Percentiles rank a stretch among this genome's conserved stretches.
phyloP scores from a whole-genome alignment of 2,329 filamentous ascomycete species.

The Penicillium sp. region DNA sequence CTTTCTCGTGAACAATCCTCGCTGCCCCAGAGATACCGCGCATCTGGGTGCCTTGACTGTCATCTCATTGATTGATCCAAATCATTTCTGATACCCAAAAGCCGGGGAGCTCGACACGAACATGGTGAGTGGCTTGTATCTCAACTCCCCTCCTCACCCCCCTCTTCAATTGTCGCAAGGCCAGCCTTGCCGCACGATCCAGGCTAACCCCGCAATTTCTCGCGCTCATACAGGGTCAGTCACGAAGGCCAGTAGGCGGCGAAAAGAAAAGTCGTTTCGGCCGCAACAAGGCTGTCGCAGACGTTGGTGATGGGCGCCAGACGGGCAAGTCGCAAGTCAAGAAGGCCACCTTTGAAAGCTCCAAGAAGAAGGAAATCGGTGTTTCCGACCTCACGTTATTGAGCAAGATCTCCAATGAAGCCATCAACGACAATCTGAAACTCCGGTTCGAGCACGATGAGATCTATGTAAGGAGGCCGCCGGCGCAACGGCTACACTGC shows the following conservation, averaged over 20 bases:
- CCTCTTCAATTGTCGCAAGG: neutral
- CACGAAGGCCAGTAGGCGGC: conserved; percentile 39
- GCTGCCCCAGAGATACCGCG: neutral
- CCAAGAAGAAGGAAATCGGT: conserved; percentile 98
- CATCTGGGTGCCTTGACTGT: conserved; percentile 3
- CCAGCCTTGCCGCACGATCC: neutral
- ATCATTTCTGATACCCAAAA: conserved; percentile 27
- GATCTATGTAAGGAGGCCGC: conserved; percentile 65
- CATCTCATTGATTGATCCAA: conserved; percentile 15
- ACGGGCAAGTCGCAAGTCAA: conserved; percentile 65
- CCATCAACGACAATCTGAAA: conserved; percentile 98
- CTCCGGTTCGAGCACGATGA: conserved; percentile 95
- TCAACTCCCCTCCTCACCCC: neutral
- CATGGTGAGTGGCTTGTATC: neutral
- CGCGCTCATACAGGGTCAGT: conserved; percentile 31
- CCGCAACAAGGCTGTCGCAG: conserved; percentile 38
- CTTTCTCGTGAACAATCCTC: conserved; percentile 2
- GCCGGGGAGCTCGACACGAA: conserved; percentile 23
- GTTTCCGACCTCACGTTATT: conserved; percentile 96
- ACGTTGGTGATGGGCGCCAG: conserved; percentile 40
- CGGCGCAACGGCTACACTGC: conserved; percentile 7
- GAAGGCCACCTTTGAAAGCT: conserved; percentile 91
- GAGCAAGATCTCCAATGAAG: conserved; percentile 98
- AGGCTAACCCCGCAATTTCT: conserved; percentile 16
- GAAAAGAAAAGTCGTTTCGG: conserved; percentile 41